Percentiles rank a stretch among this genome's conserved stretches.
These are phyloP conservation scores for Hibiscus tridactylites DNA, from an alignment of 345 rosid species.

Conservation along the genomic window DNA sequence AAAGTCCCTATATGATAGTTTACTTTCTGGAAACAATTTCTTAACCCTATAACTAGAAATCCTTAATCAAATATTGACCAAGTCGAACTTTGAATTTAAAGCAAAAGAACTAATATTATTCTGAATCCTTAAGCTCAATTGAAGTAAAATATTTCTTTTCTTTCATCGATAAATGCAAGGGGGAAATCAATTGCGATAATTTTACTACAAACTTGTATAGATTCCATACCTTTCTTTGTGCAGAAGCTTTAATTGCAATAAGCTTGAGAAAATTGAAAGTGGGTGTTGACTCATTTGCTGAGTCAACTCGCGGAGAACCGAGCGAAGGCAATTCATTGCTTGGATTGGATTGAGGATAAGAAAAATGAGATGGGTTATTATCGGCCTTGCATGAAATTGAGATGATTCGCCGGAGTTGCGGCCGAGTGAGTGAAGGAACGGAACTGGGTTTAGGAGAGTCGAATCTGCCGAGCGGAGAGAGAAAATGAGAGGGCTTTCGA, in stretches of 20 bases:
- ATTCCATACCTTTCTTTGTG: slow-evolving; percentile 43
- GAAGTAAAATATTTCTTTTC: no score
- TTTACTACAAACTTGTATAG: background rate
- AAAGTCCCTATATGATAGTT: background rate
- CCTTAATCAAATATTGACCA: background rate
- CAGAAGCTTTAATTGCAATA: slow-evolving; percentile 24
- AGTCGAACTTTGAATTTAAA: background rate
- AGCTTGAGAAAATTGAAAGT: slow-evolving; percentile 23
- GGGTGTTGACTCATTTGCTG: slow-evolving; percentile 25
- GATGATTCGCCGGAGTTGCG: slow-evolving; percentile 34
- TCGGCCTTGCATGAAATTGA: slow-evolving; percentile 32
- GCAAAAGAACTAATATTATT: background rate
- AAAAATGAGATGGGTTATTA: slow-evolving; percentile 16
- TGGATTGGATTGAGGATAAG: slow-evolving; percentile 11
- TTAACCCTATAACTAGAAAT: background rate
- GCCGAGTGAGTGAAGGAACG: slow-evolving; percentile 14
- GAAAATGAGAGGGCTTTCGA: slow-evolving; percentile 26
- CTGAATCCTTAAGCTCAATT: background rate
- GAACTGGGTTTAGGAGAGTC: slow-evolving; percentile 28
- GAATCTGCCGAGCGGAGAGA: slow-evolving; percentile 33
- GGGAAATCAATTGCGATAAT: no score
- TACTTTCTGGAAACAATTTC: background rate
- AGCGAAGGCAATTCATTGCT: slow-evolving; percentile 11
- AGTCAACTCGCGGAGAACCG: slow-evolving; percentile 18
- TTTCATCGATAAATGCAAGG: no score